Conservation (phyloP, 225 moss, liverwort and hornwort genomes). For the Thuidium tamariscinum region DNA sequence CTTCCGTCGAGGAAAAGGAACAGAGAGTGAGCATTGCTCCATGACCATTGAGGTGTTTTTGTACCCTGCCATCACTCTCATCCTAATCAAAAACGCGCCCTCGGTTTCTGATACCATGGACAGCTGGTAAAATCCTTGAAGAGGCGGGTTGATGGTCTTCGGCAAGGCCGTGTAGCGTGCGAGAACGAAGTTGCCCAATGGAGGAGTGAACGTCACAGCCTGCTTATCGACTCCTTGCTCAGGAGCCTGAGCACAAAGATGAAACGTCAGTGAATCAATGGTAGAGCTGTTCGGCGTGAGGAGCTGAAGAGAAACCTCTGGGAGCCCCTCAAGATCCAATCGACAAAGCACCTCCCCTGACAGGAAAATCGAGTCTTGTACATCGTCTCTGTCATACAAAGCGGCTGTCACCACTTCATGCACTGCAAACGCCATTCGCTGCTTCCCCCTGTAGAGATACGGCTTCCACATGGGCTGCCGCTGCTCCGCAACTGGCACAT, state of each 20-base stretch:
- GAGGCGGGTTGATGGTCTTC: slow-evolving; percentile 52
- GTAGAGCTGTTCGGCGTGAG: slow-evolving; percentile 40
- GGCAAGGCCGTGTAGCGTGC: slow-evolving; percentile 70
- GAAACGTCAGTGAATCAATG: slow-evolving; percentile 64
- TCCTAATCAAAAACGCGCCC: slow-evolving; percentile 82
- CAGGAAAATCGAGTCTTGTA: slow-evolving; percentile 68
- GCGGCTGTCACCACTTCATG: slow-evolving; percentile 91
- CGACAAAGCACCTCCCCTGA: slow-evolving; percentile 82
- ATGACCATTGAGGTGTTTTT: slow-evolving; percentile 60
- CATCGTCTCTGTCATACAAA: slow-evolving; percentile 83
- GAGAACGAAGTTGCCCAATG: slow-evolving; percentile 79
- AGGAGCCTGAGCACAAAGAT: slow-evolving; percentile 81
- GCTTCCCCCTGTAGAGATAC: slow-evolving; percentile 85
- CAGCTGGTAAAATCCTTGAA: slow-evolving; percentile 95
- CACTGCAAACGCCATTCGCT: slow-evolving; percentile 75
- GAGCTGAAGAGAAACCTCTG: slow-evolving; percentile 82
- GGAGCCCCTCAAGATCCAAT: slow-evolving; percentile 90
- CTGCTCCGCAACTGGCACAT: slow-evolving; percentile 74
- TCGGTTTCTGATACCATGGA: slow-evolving; percentile 90
- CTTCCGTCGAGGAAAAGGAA: slow-evolving; percentile 78
- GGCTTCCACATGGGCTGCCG: slow-evolving; percentile 97
- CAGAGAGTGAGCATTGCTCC: slow-evolving; percentile 83
- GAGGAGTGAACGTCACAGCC: slow-evolving; percentile 74
- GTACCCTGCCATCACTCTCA: slow-evolving; percentile 89
- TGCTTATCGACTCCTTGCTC: slow-evolving; percentile 65